Base-by-base conservation (phyloP, 768 basidiomycete species). In the Lactarius psammicola region DNA sequence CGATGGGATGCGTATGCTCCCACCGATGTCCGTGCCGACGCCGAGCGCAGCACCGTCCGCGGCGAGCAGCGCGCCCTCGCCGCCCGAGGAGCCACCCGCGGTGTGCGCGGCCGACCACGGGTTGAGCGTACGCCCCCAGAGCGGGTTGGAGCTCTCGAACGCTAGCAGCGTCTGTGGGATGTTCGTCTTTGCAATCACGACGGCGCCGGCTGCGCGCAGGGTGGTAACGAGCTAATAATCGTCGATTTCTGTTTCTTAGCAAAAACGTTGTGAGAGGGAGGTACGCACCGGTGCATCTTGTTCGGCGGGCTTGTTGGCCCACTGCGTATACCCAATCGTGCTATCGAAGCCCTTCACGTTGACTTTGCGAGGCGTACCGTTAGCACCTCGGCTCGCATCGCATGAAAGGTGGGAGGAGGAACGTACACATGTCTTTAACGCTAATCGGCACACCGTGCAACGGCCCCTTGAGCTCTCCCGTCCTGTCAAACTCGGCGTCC, bases 101-200 rank as follows among this genome's bases (percentile, higher is more conserved):
- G 69, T 80, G 49, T 80, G 74, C 1, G 69, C 60, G 0, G 73
- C 64, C 53, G 73, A 74, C 68, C 86, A 86, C 0, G 94, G 94
- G 73, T 95, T 94, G 23, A 79, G 75, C 1, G 89, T 84, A 23
- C 84, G 80, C 0, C 93, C 94, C 80, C 86, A 93, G 17, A 92
- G 74, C 1, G 91, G 90, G 71, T 93, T 96, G 26, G 75, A 76
- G 72, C 92, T 93, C 74, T 95, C 92, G 66, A 91, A 94, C 1
- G 89, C 83, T 63, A 94, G 82, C 83, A 94, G 84, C 0, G 89
- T 88, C 75, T 98, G 94, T 2, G 96, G 95, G 60, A 98, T 87
- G 72, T 98, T 98, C 20, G 95, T 98, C 75, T 90, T 94, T 63
- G 87, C 90, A 68, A 94, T 89, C 56, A 92, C 78, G 65, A 97